phyloP scores from a whole-genome alignment of 2,329 filamentous ascomycete species.

The Colletotrichum orchidophilum region DNA sequence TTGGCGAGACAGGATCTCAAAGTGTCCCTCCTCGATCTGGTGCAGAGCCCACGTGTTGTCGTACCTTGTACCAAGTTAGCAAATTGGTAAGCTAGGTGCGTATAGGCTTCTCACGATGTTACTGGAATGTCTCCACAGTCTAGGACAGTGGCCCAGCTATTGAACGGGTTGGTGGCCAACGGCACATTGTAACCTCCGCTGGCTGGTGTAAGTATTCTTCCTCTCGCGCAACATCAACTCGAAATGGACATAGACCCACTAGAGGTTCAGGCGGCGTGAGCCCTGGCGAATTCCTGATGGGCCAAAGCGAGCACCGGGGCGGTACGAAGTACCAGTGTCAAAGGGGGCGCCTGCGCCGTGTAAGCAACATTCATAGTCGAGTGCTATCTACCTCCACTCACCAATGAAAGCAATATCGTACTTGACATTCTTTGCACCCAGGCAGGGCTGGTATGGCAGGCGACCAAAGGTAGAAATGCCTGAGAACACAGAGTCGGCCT shows the following conservation, averaged over 20 bases:
- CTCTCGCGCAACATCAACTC: not conserved
- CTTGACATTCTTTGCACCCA: constrained; percentile 73
- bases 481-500: constrained; percentile 90
- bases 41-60: constrained; percentile 84
- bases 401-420: constrained; percentile 90
- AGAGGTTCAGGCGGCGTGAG: constrained; percentile 85
- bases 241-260: constrained; percentile 66
- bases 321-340: constrained; percentile 86
- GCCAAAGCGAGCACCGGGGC: constrained; percentile 85
- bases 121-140: constrained; percentile 89
- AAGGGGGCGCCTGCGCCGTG: constrained; percentile 74
- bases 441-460: constrained; percentile 79
- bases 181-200: constrained; percentile 91
- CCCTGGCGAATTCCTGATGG: constrained; percentile 88
- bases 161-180: constrained; percentile 81
- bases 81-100: not conserved
- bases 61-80: constrained; percentile 60
- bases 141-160: constrained; percentile 80
- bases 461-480: constrained; percentile 88
- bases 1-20: constrained; percentile 74
- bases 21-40: constrained; percentile 88
- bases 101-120: constrained; percentile 69
- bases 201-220: constrained; percentile 42
- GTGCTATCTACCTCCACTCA: constrained; percentile 42
- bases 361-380: not conserved